Evolutionary conservation across 1,284 basidiomycete genomes (phyloP), one percentile per base, ranked within the genome.

Genomic region (Malassezia pachydermatis): DNA sequence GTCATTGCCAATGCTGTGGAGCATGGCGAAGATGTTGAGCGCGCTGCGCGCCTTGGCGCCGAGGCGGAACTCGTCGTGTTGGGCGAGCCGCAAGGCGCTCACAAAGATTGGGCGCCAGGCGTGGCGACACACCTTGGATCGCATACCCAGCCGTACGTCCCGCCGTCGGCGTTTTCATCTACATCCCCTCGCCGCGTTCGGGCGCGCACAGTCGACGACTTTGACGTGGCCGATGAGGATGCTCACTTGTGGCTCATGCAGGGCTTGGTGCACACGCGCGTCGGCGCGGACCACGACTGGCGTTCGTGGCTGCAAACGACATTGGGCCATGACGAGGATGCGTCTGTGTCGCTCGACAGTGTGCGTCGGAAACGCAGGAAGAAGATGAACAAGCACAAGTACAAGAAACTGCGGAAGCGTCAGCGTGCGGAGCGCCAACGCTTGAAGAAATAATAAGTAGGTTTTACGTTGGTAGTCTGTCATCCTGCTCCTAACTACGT

Each of bases 331-430:
- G 53, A 53, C 4, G 9, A 13, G 20, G 17, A 6, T 13, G 22
- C 20, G 8, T 20, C 25, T 13, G 58, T 70, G 27, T 41, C 58
- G 45, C 56, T 68, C 55, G 68, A 71, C 48, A 69, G 67, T 40
- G 63, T 66, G 44, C 57, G 63, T 23, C 50, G 68, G 30, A 71
- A 71, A 57, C 54, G 68, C 45, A 66, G 59, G 38, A 69, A 69
- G 56, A 70, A 71, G 65, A 71, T 71, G 57, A 55, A 63, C 48
- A 71, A 71, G 60, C 67, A 70, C 61, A 71, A 68, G 62, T 65
- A 68, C 58, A 63, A 63, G 58, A 70, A 70, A 57, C 47, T 68
- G 48, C 62, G 66, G 40, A 68, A 70, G 56, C 47, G 46, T 39
- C 65, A 68, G 50, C 62, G 67, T 34, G 61, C 62, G 4, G 62